Evolutionary conservation across 441 rosid genomes (phyloP).

Genomic region (Brassica hybrid): DNA sequence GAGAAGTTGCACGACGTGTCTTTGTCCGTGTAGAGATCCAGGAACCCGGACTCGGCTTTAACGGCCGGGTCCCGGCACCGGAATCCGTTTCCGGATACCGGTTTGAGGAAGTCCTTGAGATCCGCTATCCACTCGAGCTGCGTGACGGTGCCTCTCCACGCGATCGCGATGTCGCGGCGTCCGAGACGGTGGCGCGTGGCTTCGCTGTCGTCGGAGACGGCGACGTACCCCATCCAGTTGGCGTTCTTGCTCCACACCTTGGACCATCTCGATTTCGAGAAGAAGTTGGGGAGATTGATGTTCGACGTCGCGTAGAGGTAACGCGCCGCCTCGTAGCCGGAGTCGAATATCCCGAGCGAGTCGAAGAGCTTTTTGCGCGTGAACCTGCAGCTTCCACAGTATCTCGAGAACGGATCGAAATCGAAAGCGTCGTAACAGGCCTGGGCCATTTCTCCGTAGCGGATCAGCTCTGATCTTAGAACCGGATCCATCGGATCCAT

Average conservation of each 20-base stretch:
- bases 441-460: conserved; percentile 72
- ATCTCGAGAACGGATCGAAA: conserved; percentile 61
- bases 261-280: conserved; percentile 68
- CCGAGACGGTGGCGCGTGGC: conserved; percentile 45
- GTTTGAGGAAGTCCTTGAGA: conserved; percentile 63
- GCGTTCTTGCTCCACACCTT: conserved; percentile 69
- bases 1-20: conserved; percentile 55
- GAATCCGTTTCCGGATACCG: conserved; percentile 52
- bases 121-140: conserved; percentile 66
- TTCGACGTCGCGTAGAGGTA: conserved; percentile 66
- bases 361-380: conserved; percentile 49
- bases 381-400: conserved; percentile 65
- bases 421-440: conserved; percentile 68
- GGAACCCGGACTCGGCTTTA: conserved; percentile 63
- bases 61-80: conserved; percentile 62
- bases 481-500: conserved; percentile 65
- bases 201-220: conserved; percentile 52
- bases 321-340: conserved; percentile 56
- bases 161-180: conserved; percentile 58
- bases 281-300: conserved; percentile 64
- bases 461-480: conserved; percentile 57
- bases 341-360: conserved; percentile 43
- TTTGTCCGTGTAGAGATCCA: conserved; percentile 58
- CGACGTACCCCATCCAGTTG: conserved; percentile 70
- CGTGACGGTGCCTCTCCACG: conserved; percentile 67